Evolutionary conservation across 352 stramenopile genomes (phyloP), one percentile per base, ranked within the genome.

Genomic region (Globisporangium orthogonon): DNA sequence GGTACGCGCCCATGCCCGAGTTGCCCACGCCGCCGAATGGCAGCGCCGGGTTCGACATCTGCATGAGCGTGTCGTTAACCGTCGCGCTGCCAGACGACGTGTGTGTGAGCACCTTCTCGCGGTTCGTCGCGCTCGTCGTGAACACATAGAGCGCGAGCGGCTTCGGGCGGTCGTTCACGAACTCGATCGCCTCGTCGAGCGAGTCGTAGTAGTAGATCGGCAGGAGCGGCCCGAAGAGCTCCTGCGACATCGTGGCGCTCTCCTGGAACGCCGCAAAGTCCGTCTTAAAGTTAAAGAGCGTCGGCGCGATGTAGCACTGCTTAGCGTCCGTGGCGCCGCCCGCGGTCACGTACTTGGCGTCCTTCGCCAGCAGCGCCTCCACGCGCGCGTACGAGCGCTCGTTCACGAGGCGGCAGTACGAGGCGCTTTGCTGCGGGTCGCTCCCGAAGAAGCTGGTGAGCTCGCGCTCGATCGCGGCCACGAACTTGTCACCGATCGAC

Each of bases 141-240:
- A 98, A 97, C 13, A 89, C 50, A 56, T 98, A 98, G 10, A 97
- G 69, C n/a, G 87, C 69, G 13, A 98, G 70, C 3, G 91, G 90
- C 53, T 94, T 96, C 2, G 83, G 66, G 29, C 63, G 64, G 28
- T 40, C 18, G 30, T 52, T 70, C 33, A 86, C 60, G 31, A 76
- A 78, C 52, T 53, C 58, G 29, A 84, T 72, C 4, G 74, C 54
- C 18, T 66, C 53, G 9, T 74, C 51, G 18, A 84, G 47, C 9
- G 54, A 17, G 7, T 83, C 70, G 54, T 87, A 91, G 66, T 91
- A 93, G 41, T 95, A 73, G 48, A 99, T 90, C 2, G 95, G 91
- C 47, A 99, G 60, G 45, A 99, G 58, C 3, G 96, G 96, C 2
- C 96, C 95, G 72, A 99, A 99, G 37, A 98, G 92, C 72, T 99